A percentile compares a stretch with the other conserved stretches of the same genome.
Conservation (phyloP, 208 protist genomes). For the Acanthamoeba quina region DNA sequence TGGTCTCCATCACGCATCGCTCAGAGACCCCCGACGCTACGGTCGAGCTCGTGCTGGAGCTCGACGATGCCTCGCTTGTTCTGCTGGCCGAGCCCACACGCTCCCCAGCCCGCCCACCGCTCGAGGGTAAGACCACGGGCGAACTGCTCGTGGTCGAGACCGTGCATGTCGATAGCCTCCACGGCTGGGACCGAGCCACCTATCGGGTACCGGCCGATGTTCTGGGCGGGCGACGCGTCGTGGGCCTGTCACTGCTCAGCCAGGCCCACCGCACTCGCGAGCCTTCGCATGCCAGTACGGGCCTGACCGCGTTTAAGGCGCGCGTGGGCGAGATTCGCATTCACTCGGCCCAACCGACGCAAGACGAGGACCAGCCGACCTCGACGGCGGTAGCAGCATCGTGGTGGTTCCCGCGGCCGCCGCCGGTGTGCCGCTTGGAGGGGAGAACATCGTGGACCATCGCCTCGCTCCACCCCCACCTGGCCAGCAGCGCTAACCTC, state of each 20-base stretch:
- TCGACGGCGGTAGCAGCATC: background rate
- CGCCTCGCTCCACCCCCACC: background rate
- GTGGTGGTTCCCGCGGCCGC: background rate
- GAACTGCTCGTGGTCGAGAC: background rate
- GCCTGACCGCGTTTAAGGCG: background rate
- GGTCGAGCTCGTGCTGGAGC: conserved; percentile 9
- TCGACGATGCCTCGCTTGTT: background rate
- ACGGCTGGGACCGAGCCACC: background rate
- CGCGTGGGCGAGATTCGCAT: conserved; percentile 47
- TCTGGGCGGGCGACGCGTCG: background rate
- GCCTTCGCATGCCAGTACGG: background rate
- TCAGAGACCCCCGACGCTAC: background rate
- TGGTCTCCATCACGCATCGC: background rate
- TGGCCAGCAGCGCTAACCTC: background rate
- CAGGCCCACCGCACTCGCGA: background rate
- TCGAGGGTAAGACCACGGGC: background rate
- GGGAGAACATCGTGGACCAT: conserved; percentile 1
- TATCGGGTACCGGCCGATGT: background rate
- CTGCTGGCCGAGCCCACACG: background rate
- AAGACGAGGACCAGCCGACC: background rate
- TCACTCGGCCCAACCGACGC: too few species aligned
- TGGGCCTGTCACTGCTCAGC: conserved; percentile 11
- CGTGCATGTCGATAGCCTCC: background rate
- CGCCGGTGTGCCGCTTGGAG: background rate
- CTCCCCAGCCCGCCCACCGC: background rate